A percentile compares a stretch with the other conserved stretches of the same genome.
Conservation (phyloP, 2,329 filamentous ascomycete species). For the Aureobasidium namibiae region DNA sequence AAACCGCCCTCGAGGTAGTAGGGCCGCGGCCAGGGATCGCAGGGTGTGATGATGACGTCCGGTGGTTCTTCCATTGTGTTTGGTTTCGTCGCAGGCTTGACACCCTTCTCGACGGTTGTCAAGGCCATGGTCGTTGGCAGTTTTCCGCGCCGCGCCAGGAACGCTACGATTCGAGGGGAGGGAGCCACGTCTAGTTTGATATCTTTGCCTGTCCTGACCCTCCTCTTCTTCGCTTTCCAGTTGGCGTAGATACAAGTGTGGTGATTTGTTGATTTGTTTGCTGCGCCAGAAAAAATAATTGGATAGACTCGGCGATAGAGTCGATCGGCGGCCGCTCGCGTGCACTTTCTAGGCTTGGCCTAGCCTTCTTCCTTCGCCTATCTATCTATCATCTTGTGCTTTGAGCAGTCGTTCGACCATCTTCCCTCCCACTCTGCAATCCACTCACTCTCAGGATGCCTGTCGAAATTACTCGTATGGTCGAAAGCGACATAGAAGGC, state of each 20-base stretch:
- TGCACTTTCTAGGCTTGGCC: neutral
- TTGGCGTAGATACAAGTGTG: neutral
- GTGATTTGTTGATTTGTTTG: neutral
- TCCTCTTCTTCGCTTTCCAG: neutral
- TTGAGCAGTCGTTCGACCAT: neutral
- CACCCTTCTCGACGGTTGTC: conserved; percentile 22
- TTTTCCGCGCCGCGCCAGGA: conserved; percentile 42
- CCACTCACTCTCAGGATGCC: conserved; percentile 21
- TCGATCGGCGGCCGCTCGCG: neutral
- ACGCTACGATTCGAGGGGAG: conserved; percentile 44
- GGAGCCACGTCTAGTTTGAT: conserved; percentile 34
- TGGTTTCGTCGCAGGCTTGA: conserved; percentile 12
- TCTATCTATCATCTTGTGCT: neutral
- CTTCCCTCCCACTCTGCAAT: neutral
- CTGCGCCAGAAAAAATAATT: neutral
- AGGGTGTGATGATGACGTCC: conserved; percentile 43
- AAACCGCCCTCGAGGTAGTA: conserved; percentile 81
- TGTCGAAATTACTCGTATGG: conserved; percentile 50
- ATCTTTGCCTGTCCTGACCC: neutral
- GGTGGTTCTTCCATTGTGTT: conserved; percentile 38
- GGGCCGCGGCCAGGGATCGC: conserved; percentile 55
- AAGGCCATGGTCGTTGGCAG: conserved; percentile 38
- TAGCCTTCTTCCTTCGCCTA: neutral
- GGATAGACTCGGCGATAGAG: neutral
- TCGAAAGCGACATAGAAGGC: conserved; percentile 52